Conservation (phyloP, 2,329 filamentous ascomycete species). For the Aquanectria penicillioides region DNA sequence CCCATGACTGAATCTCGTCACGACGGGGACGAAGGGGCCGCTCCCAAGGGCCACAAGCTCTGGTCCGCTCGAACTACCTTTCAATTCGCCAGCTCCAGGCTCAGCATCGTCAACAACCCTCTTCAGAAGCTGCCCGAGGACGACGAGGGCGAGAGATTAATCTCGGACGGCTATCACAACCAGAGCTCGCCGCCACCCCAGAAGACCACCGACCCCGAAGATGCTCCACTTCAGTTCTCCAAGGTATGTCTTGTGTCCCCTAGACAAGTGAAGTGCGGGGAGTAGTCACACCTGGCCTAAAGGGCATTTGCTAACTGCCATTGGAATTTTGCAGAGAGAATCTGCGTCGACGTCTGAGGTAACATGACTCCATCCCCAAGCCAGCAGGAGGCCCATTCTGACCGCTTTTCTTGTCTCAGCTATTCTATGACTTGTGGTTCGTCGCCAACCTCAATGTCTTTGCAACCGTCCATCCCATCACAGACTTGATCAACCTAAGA, state of each 20-base stretch:
- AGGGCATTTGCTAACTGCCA: slow-evolving; percentile 1
- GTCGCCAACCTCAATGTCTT: slow-evolving; percentile 25
- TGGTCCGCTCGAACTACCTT: slow-evolving; percentile 10
- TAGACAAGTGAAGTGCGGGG: neutral
- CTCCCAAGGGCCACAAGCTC: slow-evolving; percentile 10
- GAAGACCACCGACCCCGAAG: neutral
- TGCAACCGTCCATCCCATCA: slow-evolving; percentile 20
- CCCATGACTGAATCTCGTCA: too few species aligned
- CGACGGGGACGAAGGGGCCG: neutral
- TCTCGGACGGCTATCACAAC: neutral
- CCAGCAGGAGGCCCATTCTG: neutral
- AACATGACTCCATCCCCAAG: neutral
- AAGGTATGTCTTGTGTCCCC: neutral
- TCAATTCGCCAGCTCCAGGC: slow-evolving; percentile 10
- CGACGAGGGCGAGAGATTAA: slow-evolving; percentile 4
- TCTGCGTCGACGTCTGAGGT: slow-evolving; percentile 15
- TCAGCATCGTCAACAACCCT: slow-evolving; percentile 5
- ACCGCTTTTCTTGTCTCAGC: neutral
- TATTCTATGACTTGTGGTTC: slow-evolving; percentile 25
- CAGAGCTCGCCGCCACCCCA: neutral
- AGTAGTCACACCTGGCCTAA: too few species aligned
- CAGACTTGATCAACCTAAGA: slow-evolving; percentile 3
- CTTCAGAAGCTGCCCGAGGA: neutral
- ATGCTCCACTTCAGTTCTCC: slow-evolving; percentile 11
- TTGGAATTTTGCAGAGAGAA: slow-evolving; percentile 1